Base-by-base conservation (phyloP, 2,329 filamentous ascomycete genomes). In the Fusarium zealandicum region DNA sequence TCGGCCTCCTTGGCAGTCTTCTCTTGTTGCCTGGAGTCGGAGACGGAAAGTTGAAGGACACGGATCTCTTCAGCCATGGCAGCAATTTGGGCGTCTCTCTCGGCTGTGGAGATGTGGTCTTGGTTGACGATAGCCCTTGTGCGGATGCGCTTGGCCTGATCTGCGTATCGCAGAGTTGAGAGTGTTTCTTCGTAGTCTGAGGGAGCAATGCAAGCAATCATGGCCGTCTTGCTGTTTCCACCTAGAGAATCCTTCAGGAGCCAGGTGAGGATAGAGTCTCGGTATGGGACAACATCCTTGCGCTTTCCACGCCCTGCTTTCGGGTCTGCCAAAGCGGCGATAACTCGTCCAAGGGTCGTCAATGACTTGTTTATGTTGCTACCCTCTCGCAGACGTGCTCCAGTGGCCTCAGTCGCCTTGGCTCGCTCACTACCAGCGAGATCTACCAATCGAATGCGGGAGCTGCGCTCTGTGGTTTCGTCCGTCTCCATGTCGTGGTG, bases 331-430 rank as follows among this genome's bases (percentile, higher is more conserved):
- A 99, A 82, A 2, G 95, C 93, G 25, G 93, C 93, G 72, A 99
- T 99, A 41, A 99, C 95, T 46, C 95, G 89, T 4, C 95, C 95
- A 9, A 99, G 84, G 0, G 95, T 98, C 1, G 93, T 97, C 31
- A 99, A 84, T 9, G 93, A 98, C 76, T 98, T 97, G 82, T 99
- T 99, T 84, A 99, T 99, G 73, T 98, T 97, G 68, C 91, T 93
- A 43, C 95, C 95, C 76, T 99, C 95, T 51, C 93, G 88, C 17
- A 99, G 83, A 27, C 95, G 87, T 66, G 89, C 87, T 11, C 95
- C 95, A 0, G 93, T 98, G 2, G 95, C 95, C 76, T 98, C 93
- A 31, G 95, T 99, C 1, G 92, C 88, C 73, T 96, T 97, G 57
- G 95, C 95, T 48, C 95, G 86, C 76, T 99, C 95, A 40, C 92